Conservation (phyloP, 2,329 filamentous ascomycete genomes). For the Amylocarpus encephaloides region DNA sequence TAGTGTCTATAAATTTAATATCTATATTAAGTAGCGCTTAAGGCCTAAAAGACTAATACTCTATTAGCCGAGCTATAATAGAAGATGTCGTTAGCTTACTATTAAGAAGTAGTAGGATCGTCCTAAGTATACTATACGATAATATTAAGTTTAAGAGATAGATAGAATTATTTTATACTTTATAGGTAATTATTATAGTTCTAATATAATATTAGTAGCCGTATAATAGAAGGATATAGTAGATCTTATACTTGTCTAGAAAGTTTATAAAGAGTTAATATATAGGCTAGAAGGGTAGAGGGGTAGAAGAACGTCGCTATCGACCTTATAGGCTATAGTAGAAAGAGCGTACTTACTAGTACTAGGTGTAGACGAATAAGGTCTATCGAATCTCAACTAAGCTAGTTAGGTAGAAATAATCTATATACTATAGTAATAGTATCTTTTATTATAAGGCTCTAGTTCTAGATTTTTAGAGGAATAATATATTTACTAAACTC, state of each 20-base stretch:
- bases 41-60: constrained; percentile 7
- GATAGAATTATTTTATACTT: not conserved
- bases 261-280: not conserved
- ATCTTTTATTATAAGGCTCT: no score
- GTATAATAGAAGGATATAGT: not conserved
- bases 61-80: constrained; percentile 3
- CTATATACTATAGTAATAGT: no score
- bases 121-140: not conserved
- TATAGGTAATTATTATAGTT: not conserved
- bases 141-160: not conserved
- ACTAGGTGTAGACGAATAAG: no score
- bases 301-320: no score
- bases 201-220: not conserved
- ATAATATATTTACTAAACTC: no score
- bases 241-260: not conserved
- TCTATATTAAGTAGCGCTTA: not conserved
- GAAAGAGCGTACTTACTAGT: no score
- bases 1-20: not conserved
- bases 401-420: no score
- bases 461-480: no score
- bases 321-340: no score
- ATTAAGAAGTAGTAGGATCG: constrained; percentile 1
- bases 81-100: not conserved
- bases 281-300: not conserved
- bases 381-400: no score